Evolutionary conservation across 495 filamentous ascomycete genomes (phyloP).

Genomic region (Tuber borchii): DNA sequence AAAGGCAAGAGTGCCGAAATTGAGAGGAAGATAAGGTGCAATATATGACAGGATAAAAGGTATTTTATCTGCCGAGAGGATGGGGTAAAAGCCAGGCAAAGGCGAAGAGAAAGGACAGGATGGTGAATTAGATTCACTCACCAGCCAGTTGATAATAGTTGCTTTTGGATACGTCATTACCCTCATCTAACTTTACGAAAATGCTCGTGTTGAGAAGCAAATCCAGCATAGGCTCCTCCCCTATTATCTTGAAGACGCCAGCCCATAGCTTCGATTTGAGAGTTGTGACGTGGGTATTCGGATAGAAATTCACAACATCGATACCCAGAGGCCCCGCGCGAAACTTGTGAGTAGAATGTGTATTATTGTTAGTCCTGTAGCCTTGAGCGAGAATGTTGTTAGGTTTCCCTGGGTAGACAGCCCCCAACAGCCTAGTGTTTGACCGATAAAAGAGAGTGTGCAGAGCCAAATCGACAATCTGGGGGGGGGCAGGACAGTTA

Average conservation of each 20-base stretch:
- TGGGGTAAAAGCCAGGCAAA: neutral
- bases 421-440: constrained; percentile 35
- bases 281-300: constrained; percentile 62
- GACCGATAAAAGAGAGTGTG: constrained; percentile 62
- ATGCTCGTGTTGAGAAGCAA: constrained; percentile 72
- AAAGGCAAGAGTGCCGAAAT: constrained; percentile 27
- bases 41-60: constrained; percentile 16
- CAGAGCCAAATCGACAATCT: constrained; percentile 83
- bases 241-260: constrained; percentile 65
- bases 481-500: constrained; percentile 27
- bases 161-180: constrained; percentile 46
- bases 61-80: constrained; percentile 23
- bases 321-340: constrained; percentile 38
- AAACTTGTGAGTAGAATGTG: constrained; percentile 28
- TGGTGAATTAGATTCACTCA: constrained; percentile 41
- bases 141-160: constrained; percentile 77
- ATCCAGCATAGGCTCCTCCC: constrained; percentile 74
- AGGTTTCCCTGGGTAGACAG: constrained; percentile 37
- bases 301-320: constrained; percentile 52
- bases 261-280: constrained; percentile 70
- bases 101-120: constrained; percentile 10
- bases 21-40: neutral
- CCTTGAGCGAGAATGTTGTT: constrained; percentile 40
- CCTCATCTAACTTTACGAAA: constrained; percentile 58
- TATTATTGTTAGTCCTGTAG: constrained; percentile 28